A percentile compares a stretch with the other conserved stretches of the same genome.
phyloP scores from a whole-genome alignment of 2,329 filamentous ascomycete genomes.

The Botrytis deweyae region DNA sequence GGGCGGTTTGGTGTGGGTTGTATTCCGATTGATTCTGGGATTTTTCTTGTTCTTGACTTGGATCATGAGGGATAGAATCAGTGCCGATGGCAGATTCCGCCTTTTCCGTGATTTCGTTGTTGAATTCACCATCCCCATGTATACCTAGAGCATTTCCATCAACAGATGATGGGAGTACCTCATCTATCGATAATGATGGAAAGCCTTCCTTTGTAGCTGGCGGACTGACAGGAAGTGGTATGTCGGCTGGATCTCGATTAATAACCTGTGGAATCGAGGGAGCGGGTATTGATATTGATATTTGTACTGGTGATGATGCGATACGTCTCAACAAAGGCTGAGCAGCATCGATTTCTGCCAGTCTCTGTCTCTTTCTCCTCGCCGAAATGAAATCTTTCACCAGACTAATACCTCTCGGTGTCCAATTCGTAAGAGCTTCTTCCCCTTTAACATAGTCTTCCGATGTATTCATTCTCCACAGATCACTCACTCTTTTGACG shows the following conservation, averaged over 20 bases:
- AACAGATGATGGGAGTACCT: neutral
- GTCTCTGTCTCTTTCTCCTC: constrained; percentile 69
- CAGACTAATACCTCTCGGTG: constrained; percentile 82
- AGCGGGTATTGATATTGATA: neutral
- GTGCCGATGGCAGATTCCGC: constrained; percentile 18
- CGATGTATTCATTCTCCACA: constrained; percentile 95
- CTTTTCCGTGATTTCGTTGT: constrained; percentile 32
- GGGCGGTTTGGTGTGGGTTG: constrained; percentile 19
- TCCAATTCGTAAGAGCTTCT: constrained; percentile 81
- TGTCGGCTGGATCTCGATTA: constrained; percentile 3
- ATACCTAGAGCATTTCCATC: constrained; percentile 21
- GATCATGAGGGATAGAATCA: constrained; percentile 9
- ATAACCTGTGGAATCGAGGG: neutral
- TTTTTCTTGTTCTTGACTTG: constrained; percentile 38
- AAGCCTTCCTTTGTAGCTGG: constrained; percentile 20
- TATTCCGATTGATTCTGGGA: constrained; percentile 17
- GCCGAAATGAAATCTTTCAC: constrained; percentile 82
- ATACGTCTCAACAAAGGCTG: constrained; percentile 64
- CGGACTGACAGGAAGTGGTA: constrained; percentile 8
- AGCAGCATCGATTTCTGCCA: constrained; percentile 77
- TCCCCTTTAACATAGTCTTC: constrained; percentile 97
- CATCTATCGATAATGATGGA: neutral
- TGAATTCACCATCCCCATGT: constrained; percentile 25
- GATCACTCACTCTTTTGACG: constrained; percentile 85
- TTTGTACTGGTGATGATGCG: constrained; percentile 34